A percentile compares a stretch with the other conserved stretches of the same genome.
phyloP scores from a whole-genome alignment of 176 grass and related monocot genomes.

The Oryza nivara region DNA sequence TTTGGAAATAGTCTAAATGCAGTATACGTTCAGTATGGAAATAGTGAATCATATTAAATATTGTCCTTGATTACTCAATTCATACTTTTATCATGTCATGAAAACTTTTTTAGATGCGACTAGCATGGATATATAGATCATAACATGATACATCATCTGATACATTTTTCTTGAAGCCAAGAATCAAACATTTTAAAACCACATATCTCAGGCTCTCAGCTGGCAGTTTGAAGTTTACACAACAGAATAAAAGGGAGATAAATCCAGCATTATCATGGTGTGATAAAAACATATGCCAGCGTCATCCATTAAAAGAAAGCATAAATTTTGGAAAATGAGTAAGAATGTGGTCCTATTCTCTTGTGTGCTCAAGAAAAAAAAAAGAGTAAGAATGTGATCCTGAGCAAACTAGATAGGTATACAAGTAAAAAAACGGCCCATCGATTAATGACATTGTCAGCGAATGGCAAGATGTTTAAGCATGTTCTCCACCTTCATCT shows the following conservation, averaged over 20 bases:
- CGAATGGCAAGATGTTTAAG: background rate
- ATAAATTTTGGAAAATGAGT: slow-evolving; percentile 6
- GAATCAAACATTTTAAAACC: background rate
- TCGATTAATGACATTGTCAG: background rate
- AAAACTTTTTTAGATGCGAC: background rate
- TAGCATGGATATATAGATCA: background rate
- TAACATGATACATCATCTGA: slow-evolving; percentile 9
- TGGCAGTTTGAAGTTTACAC: slow-evolving; percentile 21
- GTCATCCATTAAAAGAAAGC: background rate
- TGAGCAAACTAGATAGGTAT: slow-evolving; percentile 13
- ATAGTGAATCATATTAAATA: slow-evolving; percentile 10
- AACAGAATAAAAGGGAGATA: slow-evolving; percentile 33
- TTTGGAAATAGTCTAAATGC: background rate
- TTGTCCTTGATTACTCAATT: slow-evolving; percentile 13
- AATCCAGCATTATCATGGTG: background rate
- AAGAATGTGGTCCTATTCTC: background rate
- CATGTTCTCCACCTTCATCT: background rate
- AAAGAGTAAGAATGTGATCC: background rate
- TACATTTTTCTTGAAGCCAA: slow-evolving; percentile 13
- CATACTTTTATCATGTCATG: slow-evolving; percentile 16
- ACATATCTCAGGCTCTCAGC: slow-evolving; percentile 25
- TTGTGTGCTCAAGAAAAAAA: too few relatives aligned
- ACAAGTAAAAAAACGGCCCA: background rate
- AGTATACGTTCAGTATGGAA: slow-evolving; percentile 35
- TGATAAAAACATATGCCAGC: background rate